Evolutionary conservation across 163 green algal species (phyloP).

Genomic region (Prototheca wickerhamii): DNA sequence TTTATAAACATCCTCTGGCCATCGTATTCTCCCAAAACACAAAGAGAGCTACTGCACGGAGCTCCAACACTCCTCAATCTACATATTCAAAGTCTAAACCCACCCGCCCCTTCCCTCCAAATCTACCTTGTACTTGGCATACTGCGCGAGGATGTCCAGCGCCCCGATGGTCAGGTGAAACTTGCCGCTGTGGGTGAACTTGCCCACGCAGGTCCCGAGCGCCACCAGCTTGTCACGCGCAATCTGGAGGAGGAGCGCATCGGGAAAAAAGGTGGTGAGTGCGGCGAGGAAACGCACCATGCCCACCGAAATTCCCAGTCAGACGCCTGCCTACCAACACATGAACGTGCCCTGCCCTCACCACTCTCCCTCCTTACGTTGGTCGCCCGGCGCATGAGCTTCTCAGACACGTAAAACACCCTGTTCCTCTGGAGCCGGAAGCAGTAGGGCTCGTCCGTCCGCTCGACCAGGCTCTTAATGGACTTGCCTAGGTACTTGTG

Average conservation of each 20-base stretch:
- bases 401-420: slow-evolving; percentile 93
- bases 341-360: neutral
- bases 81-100: neutral
- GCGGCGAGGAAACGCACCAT: neutral
- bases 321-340: neutral
- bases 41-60: neutral
- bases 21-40: neutral
- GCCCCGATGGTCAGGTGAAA: slow-evolving; percentile 87
- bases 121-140: slow-evolving; percentile 98
- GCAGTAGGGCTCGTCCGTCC: slow-evolving; percentile 68
- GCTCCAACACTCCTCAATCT: neutral
- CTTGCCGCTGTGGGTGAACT: slow-evolving; percentile 94
- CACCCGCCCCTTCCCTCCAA: neutral
- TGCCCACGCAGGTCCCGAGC: slow-evolving; percentile 85
- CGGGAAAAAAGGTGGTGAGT: neutral
- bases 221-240: slow-evolving; percentile 80
- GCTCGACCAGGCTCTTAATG: slow-evolving; percentile 86
- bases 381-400: slow-evolving; percentile 76
- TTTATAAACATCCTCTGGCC: slow-evolving; percentile 24
- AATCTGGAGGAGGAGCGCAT: slow-evolving; percentile 64
- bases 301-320: no score
- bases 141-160: slow-evolving; percentile 78
- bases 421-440: slow-evolving; percentile 86
- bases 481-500: slow-evolving; percentile 97
- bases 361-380: slow-evolving; percentile 52